Evolutionary conservation across 2,329 filamentous ascomycete species (phyloP).

Genomic region (Talaromyces sp.): DNA sequence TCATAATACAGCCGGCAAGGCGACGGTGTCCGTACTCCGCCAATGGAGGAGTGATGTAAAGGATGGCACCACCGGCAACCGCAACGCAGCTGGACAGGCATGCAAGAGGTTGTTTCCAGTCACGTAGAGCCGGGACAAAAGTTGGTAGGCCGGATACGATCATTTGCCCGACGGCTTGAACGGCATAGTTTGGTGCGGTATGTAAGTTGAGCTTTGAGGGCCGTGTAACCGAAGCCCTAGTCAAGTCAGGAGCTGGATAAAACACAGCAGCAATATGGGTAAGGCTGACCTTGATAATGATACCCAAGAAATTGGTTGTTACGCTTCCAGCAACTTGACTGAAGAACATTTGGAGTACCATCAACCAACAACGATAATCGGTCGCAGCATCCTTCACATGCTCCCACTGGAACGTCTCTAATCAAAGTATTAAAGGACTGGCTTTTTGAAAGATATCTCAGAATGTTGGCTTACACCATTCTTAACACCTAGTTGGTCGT

Average conservation of each 20-base stretch:
- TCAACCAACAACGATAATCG: slow-evolving; percentile 17
- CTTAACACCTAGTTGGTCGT: slow-evolving; percentile 10
- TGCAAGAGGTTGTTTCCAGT: neutral
- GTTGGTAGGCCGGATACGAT: neutral
- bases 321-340: slow-evolving; percentile 18
- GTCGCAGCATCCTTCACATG: slow-evolving; percentile 10
- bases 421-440: neutral
- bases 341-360: slow-evolving; percentile 11
- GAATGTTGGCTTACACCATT: slow-evolving; percentile 1
- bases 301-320: slow-evolving; percentile 13
- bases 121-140: neutral
- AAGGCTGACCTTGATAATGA: slow-evolving; percentile 15
- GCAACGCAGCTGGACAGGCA: neutral
- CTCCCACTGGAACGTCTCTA: slow-evolving; percentile 11
- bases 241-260: neutral
- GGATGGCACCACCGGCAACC: neutral
- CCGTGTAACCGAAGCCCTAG: slow-evolving; percentile 16
- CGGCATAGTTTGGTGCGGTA: slow-evolving; percentile 8
- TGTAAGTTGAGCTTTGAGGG: slow-evolving; percentile 13
- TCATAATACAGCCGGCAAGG: slow-evolving; percentile 17
- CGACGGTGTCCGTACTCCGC: neutral
- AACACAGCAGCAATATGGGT: no score
- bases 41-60: neutral
- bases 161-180: slow-evolving; percentile 10
- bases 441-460: neutral